phyloP scores from a whole-genome alignment of 1,284 basidiomycete species.

The Psilocybe mexicana region DNA sequence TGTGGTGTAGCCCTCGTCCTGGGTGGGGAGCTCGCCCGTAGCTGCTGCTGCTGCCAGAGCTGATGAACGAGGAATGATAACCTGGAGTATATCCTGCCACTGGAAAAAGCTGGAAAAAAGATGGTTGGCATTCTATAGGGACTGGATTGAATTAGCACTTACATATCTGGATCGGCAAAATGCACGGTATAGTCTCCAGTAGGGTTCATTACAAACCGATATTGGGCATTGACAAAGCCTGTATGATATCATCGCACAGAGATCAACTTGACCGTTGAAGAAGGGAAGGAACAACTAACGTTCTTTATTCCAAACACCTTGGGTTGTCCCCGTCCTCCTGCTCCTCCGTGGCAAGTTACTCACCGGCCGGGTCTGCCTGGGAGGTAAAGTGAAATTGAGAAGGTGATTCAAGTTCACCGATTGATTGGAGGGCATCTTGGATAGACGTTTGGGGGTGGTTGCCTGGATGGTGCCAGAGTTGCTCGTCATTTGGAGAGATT shows the following conservation, averaged over 20 bases:
- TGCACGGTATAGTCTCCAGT: conserved; percentile 91
- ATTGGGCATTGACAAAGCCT: conserved; percentile 94
- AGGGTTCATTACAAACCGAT: conserved; percentile 92
- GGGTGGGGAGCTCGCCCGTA: conserved; percentile 35
- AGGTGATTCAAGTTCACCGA: conserved; percentile 73
- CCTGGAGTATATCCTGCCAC: conserved; percentile 96
- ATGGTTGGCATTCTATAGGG: conserved; percentile 11
- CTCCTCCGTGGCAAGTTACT: conserved; percentile 70
- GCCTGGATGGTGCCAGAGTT: conserved; percentile 33
- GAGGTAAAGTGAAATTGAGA: conserved; percentile 84
- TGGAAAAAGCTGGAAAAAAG: conserved; percentile 72
- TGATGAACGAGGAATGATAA: conserved; percentile 85
- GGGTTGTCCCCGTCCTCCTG: conserved; percentile 60
- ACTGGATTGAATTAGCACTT: conserved; percentile 32
- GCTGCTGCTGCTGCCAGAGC: conserved; percentile 56
- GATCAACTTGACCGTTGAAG: conserved; percentile 6
- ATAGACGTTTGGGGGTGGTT: conserved; percentile 51
- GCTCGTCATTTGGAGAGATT: conserved; percentile 39
- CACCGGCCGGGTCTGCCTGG: conserved; percentile 63
- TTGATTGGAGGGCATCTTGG: conserved; percentile 68
- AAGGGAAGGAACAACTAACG: conserved; percentile 51
- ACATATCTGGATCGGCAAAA: conserved; percentile 95
- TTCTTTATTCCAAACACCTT: conserved; percentile 83
- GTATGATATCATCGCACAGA: conserved; percentile 12
- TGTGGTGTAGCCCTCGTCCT: conserved; percentile 65